phyloP scores from a whole-genome alignment of 2,329 filamentous ascomycete species.

The Aspergillus sp. region DNA sequence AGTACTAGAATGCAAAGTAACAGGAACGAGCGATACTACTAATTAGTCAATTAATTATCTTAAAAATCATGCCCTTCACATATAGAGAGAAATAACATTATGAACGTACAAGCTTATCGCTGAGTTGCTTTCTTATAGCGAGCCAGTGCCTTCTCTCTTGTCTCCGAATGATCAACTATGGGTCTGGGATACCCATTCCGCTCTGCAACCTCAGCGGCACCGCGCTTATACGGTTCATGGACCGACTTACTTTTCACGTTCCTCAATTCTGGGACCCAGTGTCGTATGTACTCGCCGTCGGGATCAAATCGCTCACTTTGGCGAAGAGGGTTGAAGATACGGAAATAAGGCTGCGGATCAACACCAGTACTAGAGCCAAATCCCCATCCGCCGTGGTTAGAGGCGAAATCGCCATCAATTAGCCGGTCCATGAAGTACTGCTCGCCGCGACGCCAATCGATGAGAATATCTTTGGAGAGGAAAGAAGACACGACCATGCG shows the following conservation, averaged over 20 bases:
- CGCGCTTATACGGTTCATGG: conserved; percentile 69
- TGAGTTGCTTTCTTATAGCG: conserved; percentile 57
- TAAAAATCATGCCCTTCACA: too few species aligned
- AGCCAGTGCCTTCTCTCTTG: conserved; percentile 56
- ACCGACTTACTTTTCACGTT: conserved; percentile 58
- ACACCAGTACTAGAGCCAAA: conserved; percentile 61
- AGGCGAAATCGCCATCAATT: conserved; percentile 70
- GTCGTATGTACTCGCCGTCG: conserved; percentile 67
- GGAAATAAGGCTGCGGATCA: conserved; percentile 82
- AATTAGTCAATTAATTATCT: too few species aligned
- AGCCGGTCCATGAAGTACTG: conserved; percentile 72
- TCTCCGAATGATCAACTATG: conserved; percentile 64
- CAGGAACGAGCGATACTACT: too few species aligned
- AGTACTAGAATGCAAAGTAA: too few species aligned
- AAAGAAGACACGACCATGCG: conserved; percentile 80
- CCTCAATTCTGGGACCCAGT: conserved; percentile 69
- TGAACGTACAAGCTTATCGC: too few species aligned
- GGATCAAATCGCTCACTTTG: conserved; percentile 83
- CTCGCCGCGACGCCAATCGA: conserved; percentile 80
- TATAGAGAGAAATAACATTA: too few species aligned
- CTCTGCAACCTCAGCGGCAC: conserved; percentile 49
- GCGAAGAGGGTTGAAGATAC: conserved; percentile 76
- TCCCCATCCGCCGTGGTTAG: conserved; percentile 65
- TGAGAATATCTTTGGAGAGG: conserved; percentile 65
- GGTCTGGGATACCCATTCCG: conserved; percentile 63